Evolutionary conservation across 176 grass and related monocot species (phyloP), one percentile per base, ranked within the genome.

Genomic region (Musa itinerans): DNA sequence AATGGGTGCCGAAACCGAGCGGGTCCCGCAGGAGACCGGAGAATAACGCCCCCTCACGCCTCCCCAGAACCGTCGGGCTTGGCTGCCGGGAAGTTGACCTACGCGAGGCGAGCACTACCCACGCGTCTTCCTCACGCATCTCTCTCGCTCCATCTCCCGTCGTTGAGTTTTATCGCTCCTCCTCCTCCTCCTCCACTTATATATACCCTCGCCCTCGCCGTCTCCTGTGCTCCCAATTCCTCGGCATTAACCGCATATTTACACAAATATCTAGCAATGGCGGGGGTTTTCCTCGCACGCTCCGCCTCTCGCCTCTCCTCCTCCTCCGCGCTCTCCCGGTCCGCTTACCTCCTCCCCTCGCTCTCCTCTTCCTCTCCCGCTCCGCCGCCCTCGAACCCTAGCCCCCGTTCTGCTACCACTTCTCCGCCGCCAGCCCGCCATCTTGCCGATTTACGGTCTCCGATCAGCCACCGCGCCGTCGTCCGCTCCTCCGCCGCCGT

Each of bases 401-500:
- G 11, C 51, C 76, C 74, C 48, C 49, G 43, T 56, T 64, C 52
- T 63, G 24, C 74, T 11, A 76, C 75, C 26, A n/a, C 78, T 26
- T 79, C 29, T 24, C 21, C 56, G 19, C 29, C 76, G 14, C 75
- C 89, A 11, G 71, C 85, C 11, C 75, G 89, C 67, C 83, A 83
- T 65, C 68, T 90, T 77, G 72, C 85, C 73, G 71, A 81, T 49
- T 71, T 69, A 56, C 55, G 78, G 19, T 80, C 78, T 4, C 78
- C 69, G 21, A 43, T 80, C 68, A 81, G 87, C 75, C 82, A 69
- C 56, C 87, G 74, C 76, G 85, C 85, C 20, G 55, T 69, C 21
- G 10, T 77, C 3, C 89, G 79, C 70, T 86, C 69, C 0, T 84
- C 77, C 0, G 86, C 81, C 25, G 81, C 88, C 68, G 83, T 86